phyloP scores from a whole-genome alignment of 176 grass and related monocot species.

The Phoenix roebelenii region DNA sequence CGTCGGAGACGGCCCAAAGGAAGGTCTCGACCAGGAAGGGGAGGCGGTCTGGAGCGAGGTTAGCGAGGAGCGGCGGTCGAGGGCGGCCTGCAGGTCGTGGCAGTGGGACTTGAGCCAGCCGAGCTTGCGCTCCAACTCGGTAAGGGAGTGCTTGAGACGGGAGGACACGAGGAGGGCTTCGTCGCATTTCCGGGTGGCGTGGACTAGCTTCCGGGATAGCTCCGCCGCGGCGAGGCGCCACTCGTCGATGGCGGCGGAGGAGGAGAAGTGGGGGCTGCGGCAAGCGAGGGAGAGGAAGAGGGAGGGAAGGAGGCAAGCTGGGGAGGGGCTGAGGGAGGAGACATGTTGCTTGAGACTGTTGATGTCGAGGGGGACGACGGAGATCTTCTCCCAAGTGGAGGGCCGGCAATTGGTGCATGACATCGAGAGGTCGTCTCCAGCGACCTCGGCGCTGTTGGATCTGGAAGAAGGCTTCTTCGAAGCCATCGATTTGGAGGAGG shows the following conservation, averaged over 20 bases:
- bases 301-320: slow-evolving; percentile 38
- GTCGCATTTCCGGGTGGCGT: background rate
- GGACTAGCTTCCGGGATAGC: slow-evolving; percentile 16
- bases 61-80: background rate
- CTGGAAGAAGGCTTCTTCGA: too few relatives aligned
- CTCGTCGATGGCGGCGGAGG: slow-evolving; percentile 3
- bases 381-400: too few relatives aligned
- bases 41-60: background rate
- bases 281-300: slow-evolving; percentile 14
- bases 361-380: background rate
- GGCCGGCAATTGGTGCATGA: too few relatives aligned
- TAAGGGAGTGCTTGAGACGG: slow-evolving; percentile 5
- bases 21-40: slow-evolving; percentile 16
- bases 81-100: slow-evolving; percentile 15
- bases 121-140: slow-evolving; percentile 77
- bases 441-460: too few relatives aligned
- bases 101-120: slow-evolving; percentile 45
- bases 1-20: slow-evolving; percentile 17
- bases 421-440: too few relatives aligned
- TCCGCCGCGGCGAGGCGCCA: slow-evolving; percentile 17
- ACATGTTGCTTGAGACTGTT: background rate
- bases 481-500: too few relatives aligned
- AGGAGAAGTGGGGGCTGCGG: too few relatives aligned
- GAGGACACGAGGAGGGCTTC: slow-evolving; percentile 15
- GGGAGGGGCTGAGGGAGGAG: slow-evolving; percentile 26